These are phyloP conservation scores for Warburgia ugandensis DNA, from an alignment of 164 flowering plant species.

Conservation along the genomic window DNA sequence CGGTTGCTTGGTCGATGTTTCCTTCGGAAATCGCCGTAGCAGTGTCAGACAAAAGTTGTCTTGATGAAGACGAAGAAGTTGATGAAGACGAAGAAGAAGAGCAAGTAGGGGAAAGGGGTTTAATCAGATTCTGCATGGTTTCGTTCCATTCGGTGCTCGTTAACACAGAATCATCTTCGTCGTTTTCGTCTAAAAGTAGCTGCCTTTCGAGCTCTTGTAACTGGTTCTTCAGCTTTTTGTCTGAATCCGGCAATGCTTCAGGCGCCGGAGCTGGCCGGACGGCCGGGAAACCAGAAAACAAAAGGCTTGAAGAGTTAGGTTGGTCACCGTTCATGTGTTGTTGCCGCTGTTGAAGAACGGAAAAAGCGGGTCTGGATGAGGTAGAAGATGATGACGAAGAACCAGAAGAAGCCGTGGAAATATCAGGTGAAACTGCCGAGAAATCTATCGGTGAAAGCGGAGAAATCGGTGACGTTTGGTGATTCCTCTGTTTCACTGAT, in stretches of 20 bases:
- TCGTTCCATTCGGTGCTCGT: conserved; percentile 82
- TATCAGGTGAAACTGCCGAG: conserved; percentile 20
- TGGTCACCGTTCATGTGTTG: conserved; percentile 7
- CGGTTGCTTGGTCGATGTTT: conserved; percentile 32
- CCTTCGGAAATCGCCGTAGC: conserved; percentile 60
- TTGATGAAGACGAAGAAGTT: conserved; percentile 15
- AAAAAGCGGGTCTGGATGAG: conserved; percentile 14
- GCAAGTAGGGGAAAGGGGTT: conserved; percentile 9
- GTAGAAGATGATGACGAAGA: conserved; percentile 7
- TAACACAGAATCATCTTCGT: conserved; percentile 37
- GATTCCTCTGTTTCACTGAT: conserved; percentile 54
- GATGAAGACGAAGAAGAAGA: conserved; percentile 42
- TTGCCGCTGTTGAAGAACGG: conserved; percentile 29
- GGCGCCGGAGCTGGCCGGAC: not conserved
- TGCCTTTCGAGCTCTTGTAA: conserved; percentile 70
- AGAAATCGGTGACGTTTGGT: conserved; percentile 44
- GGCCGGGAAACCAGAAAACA: conserved; percentile 11
- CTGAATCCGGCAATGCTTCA: conserved; percentile 26
- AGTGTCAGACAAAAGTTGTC: conserved; percentile 48
- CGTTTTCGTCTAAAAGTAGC: conserved; percentile 56
- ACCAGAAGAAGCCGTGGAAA: conserved; percentile 11
- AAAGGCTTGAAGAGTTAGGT: conserved; percentile 7
- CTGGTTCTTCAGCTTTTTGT: conserved; percentile 48
- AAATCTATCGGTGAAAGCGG: conserved; percentile 43
- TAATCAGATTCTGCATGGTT: conserved; percentile 49